These are phyloP conservation scores for Boletus rufocinnamomeus DNA, from an alignment of 768 basidiomycete genomes.

Conservation along the genomic window DNA sequence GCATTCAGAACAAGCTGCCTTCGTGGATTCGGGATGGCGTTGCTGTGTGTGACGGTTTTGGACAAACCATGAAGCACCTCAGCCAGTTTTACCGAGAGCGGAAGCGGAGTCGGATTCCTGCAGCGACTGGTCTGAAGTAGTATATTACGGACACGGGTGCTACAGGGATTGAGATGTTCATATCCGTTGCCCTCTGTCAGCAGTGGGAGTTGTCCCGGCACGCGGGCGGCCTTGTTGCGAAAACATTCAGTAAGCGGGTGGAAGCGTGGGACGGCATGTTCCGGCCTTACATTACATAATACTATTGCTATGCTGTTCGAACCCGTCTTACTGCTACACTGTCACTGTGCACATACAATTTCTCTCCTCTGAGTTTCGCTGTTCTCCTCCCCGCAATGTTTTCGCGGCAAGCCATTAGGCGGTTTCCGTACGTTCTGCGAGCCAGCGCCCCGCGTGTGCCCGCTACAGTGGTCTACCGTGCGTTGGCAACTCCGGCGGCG, in stretches of 20 bases:
- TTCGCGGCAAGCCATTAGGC: conserved; percentile 39
- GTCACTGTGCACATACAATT: neutral
- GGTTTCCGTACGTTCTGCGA: conserved; percentile 35
- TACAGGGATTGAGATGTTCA: conserved; percentile 3
- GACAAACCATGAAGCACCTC: conserved; percentile 67
- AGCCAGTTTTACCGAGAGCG: conserved; percentile 70
- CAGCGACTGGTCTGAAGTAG: conserved; percentile 5
- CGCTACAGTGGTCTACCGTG: conserved; percentile 29
- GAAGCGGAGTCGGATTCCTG: conserved; percentile 25
- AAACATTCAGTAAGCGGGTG: neutral
- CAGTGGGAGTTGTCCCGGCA: conserved; percentile 2
- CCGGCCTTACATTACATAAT: conserved; percentile 21
- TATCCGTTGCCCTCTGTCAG: conserved; percentile 5
- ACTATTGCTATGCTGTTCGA: neutral
- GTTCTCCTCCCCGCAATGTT: conserved; percentile 32
- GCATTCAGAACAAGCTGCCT: conserved; percentile 81
- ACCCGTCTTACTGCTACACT: neutral
- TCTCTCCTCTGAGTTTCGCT: neutral
- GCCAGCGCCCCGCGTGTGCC: conserved; percentile 20
- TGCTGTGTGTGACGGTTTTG: conserved; percentile 63
- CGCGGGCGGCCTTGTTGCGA: conserved; percentile 4
- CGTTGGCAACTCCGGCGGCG: conserved; percentile 49
- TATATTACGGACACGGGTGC: neutral
- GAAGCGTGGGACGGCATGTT: conserved; percentile 15
- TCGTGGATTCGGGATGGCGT: conserved; percentile 80